Evolutionary conservation across 2,329 filamentous ascomycete genomes (phyloP).

Genomic region (Talaromyces sp.): DNA sequence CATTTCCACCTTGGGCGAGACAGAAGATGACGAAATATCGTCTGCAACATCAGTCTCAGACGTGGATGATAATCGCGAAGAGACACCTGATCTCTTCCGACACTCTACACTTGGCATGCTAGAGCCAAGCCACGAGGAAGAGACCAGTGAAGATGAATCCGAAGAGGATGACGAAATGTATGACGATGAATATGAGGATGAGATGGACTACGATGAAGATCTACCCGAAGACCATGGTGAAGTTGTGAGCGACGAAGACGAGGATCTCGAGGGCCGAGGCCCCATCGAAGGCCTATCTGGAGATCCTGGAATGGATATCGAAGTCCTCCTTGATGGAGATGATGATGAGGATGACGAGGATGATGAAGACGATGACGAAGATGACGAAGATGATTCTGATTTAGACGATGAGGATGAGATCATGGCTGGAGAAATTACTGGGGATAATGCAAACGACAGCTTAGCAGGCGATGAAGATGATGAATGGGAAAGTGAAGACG

Average conservation of each 20-base stretch:
- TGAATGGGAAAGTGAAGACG: slow-evolving; percentile 48
- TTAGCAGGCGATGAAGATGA: slow-evolving; percentile 45
- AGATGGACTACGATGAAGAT: slow-evolving; percentile 90
- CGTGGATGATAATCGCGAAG: slow-evolving; percentile 78
- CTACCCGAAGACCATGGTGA: slow-evolving; percentile 75
- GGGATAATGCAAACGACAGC: slow-evolving; percentile 51
- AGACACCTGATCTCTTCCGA: slow-evolving; percentile 94
- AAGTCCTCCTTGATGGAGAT: slow-evolving; percentile 79
- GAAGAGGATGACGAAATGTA: slow-evolving; percentile 89
- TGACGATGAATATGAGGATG: slow-evolving; percentile 79
- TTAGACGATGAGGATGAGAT: slow-evolving; percentile 49
- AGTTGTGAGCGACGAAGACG: slow-evolving; percentile 83
- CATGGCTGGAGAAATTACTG: slow-evolving; percentile 52
- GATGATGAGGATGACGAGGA: slow-evolving; percentile 59
- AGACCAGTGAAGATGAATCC: slow-evolving; percentile 67
- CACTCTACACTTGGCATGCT: slow-evolving; percentile 95
- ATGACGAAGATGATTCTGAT: slow-evolving; percentile 56
- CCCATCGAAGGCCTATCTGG: slow-evolving; percentile 60
- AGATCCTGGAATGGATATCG: slow-evolving; percentile 65
- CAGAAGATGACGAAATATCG: slow-evolving; percentile 80
- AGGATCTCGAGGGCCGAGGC: slow-evolving; percentile 77
- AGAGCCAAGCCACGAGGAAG: slow-evolving; percentile 74
- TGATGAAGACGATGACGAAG: slow-evolving; percentile 57
- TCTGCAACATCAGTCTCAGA: slow-evolving; percentile 88
- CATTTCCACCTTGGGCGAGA: slow-evolving; percentile 62